These are phyloP conservation scores for Blastobotrys americana DNA, from an alignment of 805 yeast genomes.

Conservation along the genomic window DNA sequence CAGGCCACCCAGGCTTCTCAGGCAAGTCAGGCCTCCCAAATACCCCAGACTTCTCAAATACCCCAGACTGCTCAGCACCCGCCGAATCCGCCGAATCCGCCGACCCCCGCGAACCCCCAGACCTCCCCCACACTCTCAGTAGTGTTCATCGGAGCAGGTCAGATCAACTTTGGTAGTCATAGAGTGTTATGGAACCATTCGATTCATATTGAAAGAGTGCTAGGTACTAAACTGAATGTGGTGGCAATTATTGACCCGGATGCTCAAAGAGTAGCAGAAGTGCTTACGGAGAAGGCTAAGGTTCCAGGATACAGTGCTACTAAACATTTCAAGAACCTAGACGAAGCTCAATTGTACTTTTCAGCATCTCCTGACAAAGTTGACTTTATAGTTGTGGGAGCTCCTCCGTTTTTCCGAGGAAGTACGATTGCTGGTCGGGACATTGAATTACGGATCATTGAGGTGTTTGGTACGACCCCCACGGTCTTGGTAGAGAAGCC, in stretches of 20 bases:
- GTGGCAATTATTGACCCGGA: conserved; percentile 15
- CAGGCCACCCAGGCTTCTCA: no score
- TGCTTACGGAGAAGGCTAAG: conserved; percentile 7
- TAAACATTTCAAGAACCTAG: background rate
- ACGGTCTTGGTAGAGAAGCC: conserved; percentile 17
- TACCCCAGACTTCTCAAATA: no score
- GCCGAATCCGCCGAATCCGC: no score
- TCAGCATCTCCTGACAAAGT: background rate
- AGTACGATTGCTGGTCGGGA: conserved; percentile 11
- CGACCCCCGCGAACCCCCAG: no score
- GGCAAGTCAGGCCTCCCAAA: no score
- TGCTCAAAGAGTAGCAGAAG: conserved; percentile 5
- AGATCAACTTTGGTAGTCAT: conserved; percentile 16
- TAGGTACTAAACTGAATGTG: conserved; percentile 13
- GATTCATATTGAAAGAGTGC: conserved; percentile 11
- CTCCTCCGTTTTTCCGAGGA: conserved; percentile 18
- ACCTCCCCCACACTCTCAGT: no score
- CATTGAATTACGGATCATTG: conserved; percentile 13
- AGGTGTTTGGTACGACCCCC: conserved; percentile 8
- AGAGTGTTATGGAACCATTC: conserved; percentile 19
- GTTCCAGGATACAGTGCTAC: conserved; percentile 5
- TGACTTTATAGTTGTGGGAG: conserved; percentile 13
- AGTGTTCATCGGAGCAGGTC: conserved; percentile 9
- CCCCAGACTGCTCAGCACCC: no score
- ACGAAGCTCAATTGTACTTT: background rate